phyloP scores from a whole-genome alignment of 805 yeast species.

The Schizosaccharomyces cryophilus region DNA sequence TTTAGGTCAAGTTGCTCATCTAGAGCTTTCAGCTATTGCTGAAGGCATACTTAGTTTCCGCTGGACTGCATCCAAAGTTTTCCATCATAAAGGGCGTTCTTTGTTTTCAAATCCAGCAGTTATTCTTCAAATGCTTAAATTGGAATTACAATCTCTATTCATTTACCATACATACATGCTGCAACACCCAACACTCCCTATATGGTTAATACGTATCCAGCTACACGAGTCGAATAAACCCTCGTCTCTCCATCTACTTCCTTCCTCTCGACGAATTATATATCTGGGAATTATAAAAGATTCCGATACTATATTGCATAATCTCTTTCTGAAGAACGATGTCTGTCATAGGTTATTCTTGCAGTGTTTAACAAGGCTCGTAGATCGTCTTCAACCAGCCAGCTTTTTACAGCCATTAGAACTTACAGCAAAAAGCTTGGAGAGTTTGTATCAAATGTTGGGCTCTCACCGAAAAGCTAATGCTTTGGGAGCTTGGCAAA shows the following conservation, averaged over 20 bases:
- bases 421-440: background rate
- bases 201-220: background rate
- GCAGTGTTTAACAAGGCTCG: background rate
- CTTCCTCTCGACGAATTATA: background rate
- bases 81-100: background rate
- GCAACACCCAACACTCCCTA: background rate
- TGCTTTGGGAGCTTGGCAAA: constrained; percentile 7
- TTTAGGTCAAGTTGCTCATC: background rate
- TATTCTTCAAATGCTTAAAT: background rate
- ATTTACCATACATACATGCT: background rate
- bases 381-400: background rate
- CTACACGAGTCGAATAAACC: background rate
- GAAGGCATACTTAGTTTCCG: background rate
- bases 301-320: background rate
- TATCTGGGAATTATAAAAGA: background rate
- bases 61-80: background rate
- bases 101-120: background rate
- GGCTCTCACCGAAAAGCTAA: background rate
- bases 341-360: background rate
- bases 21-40: background rate
- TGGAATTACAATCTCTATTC: background rate
- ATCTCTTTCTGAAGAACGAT: background rate
- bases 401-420: background rate
- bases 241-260: background rate
- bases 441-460: background rate